phyloP scores from a whole-genome alignment of 2,329 filamentous ascomycete genomes.

The Calonectria montana region DNA sequence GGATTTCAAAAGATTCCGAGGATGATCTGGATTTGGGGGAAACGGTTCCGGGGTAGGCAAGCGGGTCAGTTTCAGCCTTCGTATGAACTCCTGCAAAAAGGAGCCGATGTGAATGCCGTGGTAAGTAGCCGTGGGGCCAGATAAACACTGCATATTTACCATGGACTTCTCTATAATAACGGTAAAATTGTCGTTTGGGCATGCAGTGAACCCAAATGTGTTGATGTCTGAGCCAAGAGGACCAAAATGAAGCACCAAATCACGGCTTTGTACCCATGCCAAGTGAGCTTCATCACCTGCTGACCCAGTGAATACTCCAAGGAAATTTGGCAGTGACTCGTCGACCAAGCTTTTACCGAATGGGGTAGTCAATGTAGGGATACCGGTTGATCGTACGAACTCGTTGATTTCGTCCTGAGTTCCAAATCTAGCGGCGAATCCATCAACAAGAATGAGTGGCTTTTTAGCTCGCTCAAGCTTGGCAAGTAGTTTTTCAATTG shows the following conservation, averaged over 20 bases:
- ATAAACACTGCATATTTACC: background rate
- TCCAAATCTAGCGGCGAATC: slow-evolving; percentile 55
- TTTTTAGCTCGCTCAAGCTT: slow-evolving; percentile 56
- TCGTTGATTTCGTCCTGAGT: slow-evolving; percentile 55
- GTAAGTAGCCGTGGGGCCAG: background rate
- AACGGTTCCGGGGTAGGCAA: background rate
- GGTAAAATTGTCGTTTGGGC: background rate
- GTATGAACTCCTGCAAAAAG: background rate
- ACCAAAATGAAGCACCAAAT: slow-evolving; percentile 23
- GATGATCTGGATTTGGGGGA: background rate
- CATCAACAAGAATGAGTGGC: slow-evolving; percentile 65
- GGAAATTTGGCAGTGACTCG: slow-evolving; percentile 58
- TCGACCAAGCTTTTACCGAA: slow-evolving; percentile 64
- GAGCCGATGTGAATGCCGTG: background rate
- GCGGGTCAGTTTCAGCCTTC: background rate
- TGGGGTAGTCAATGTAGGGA: slow-evolving; percentile 59
- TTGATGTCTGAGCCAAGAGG: slow-evolving; percentile 25
- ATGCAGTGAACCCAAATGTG: slow-evolving; percentile 18
- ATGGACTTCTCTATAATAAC: background rate
- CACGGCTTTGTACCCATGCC: background rate
- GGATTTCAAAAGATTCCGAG: background rate
- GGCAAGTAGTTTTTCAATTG: background rate
- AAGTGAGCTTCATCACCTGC: background rate
- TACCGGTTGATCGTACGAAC: slow-evolving; percentile 55
- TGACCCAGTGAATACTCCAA: slow-evolving; percentile 55